Percentiles rank a stretch among this genome's conserved stretches.
Conservation (phyloP, 2,329 filamentous ascomycete species). For the Reticulascus tulasneorum region DNA sequence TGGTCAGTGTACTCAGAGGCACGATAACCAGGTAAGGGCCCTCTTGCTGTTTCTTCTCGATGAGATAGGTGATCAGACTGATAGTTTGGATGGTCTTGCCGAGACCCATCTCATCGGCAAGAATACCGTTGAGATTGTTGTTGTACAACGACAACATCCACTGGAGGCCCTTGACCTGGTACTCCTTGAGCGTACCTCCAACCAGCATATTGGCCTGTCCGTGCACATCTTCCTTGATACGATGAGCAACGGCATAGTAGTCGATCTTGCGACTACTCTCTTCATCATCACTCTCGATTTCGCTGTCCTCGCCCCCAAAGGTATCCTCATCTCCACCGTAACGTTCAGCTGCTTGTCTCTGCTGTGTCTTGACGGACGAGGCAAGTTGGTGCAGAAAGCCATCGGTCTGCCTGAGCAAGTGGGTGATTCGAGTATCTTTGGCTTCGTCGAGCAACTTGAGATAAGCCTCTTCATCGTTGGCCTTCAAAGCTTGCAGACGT, state of each 20-base stretch:
- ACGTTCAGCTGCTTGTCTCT: constrained; percentile 73
- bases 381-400: constrained; percentile 96
- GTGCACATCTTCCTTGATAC: constrained; percentile 86
- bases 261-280: constrained; percentile 78
- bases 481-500: constrained; percentile 96
- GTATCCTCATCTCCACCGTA: constrained; percentile 69
- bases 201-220: constrained; percentile 82
- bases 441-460: constrained; percentile 96
- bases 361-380: constrained; percentile 89
- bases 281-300: constrained; percentile 64
- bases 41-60: constrained; percentile 87
- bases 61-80: constrained; percentile 93
- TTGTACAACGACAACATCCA: constrained; percentile 99
- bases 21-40: constrained; percentile 97
- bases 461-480: constrained; percentile 98
- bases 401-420: constrained; percentile 93
- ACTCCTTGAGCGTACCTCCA: constrained; percentile 91
- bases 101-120: constrained; percentile 99
- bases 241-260: constrained; percentile 97
- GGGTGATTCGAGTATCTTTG: constrained; percentile 98
- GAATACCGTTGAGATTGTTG: constrained; percentile 98
- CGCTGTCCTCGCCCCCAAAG: constrained; percentile 67
- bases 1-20: constrained; percentile 91
- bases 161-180: constrained; percentile 96
- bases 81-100: constrained; percentile 99